Conservation (phyloP, 495 filamentous ascomycete species). For the Penicillium maclennaniae region DNA sequence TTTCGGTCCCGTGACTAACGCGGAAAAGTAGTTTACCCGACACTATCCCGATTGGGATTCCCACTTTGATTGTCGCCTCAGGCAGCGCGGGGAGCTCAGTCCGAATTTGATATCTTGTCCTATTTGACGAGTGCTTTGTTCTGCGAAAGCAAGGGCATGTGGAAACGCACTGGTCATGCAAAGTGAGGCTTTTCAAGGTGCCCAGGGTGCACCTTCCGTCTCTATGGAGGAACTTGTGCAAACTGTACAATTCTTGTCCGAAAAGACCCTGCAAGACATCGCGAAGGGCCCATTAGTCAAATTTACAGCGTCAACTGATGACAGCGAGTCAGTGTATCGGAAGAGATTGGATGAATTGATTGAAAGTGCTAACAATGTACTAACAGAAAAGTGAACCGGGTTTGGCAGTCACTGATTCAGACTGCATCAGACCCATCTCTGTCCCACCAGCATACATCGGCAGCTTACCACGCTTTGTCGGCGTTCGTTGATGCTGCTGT, state of each 20-base stretch:
- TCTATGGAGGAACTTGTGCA: constrained; percentile 38
- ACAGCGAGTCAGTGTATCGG: constrained; percentile 30
- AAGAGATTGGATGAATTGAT: constrained; percentile 30
- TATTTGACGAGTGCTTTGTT: constrained; percentile 5
- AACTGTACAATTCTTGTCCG: constrained; percentile 37
- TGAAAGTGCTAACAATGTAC: constrained; percentile 6
- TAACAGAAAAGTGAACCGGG: constrained; percentile 34
- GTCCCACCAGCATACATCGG: constrained; percentile 37
- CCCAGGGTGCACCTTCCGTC: constrained; percentile 5
- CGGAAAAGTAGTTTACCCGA: constrained; percentile 27
- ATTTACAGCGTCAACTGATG: constrained; percentile 32
- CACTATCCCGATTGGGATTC: constrained; percentile 25
- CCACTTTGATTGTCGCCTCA: constrained; percentile 25
- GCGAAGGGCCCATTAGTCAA: constrained; percentile 38
- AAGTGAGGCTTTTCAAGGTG: constrained; percentile 15
- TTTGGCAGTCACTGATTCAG: constrained; percentile 36
- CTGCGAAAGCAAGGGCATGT: constrained; percentile 16
- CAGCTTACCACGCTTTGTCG: constrained; percentile 44
- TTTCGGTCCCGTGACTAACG: constrained; percentile 40
- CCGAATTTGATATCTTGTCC: constrained; percentile 12
- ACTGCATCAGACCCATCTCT: constrained; percentile 39
- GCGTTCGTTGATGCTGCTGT: constrained; percentile 45
- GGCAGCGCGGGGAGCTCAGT: constrained; percentile 24
- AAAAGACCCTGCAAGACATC: constrained; percentile 35
- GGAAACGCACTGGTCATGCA: constrained; percentile 21